phyloP scores from a whole-genome alignment of 2,329 filamentous ascomycete genomes.

The Keithomyces neogunnii region DNA sequence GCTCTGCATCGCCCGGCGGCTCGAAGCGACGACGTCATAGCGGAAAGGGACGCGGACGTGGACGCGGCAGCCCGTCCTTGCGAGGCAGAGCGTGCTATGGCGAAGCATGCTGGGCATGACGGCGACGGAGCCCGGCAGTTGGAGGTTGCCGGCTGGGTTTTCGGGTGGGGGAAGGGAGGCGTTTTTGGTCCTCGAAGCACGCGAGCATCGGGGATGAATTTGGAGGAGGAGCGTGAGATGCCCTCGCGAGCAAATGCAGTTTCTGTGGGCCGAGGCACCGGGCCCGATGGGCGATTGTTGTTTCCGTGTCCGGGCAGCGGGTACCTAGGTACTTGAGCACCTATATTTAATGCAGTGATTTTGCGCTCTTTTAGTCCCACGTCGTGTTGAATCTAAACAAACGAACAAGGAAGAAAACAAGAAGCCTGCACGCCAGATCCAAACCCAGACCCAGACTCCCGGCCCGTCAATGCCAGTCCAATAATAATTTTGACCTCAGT shows the following conservation, averaged over 20 bases:
- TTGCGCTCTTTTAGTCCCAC: too few relatives aligned
- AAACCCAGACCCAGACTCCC: not conserved
- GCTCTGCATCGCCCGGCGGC: constrained; percentile 20
- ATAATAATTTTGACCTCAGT: too few relatives aligned
- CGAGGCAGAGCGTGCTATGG: constrained; percentile 17
- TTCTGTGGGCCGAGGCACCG: not conserved
- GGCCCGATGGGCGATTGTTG: too few relatives aligned
- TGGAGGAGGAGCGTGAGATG: not conserved
- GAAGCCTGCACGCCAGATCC: not conserved
- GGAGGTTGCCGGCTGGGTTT: not conserved
- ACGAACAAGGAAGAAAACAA: not conserved
- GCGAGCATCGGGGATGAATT: not conserved
- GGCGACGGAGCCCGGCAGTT: not conserved
- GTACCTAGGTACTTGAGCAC: too few relatives aligned
- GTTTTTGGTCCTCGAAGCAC: not conserved
- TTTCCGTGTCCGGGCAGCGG: too few relatives aligned
- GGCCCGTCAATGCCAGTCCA: too few relatives aligned
- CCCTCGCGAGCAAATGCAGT: too few relatives aligned
- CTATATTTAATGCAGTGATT: too few relatives aligned
- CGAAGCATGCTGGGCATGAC: constrained; percentile 18
- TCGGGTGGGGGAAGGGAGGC: not conserved
- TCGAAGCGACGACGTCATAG: constrained; percentile 4
- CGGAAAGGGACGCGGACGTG: constrained; percentile 4
- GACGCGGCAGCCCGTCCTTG: constrained; percentile 12
- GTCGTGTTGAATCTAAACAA: not conserved